A percentile compares a stretch with the other conserved stretches of the same genome.
These are phyloP conservation scores for Deakozyma indianensis DNA, from an alignment of 805 yeast genomes.

Conservation along the genomic window DNA sequence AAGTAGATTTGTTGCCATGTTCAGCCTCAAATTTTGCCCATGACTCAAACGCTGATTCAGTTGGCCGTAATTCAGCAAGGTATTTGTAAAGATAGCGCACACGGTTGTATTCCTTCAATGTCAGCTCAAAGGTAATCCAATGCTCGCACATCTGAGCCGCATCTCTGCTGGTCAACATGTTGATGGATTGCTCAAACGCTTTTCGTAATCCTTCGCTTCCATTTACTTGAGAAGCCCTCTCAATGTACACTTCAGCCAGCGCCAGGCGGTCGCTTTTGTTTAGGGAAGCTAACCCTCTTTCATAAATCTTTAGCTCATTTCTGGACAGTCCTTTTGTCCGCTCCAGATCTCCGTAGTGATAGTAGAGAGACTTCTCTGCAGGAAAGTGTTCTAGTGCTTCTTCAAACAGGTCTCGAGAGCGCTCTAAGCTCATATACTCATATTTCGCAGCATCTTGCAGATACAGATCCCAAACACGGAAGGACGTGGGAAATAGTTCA, in stretches of 20 bases:
- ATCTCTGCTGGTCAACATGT: background rate
- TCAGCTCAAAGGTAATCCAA: background rate
- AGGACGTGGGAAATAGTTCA: background rate
- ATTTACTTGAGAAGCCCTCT: background rate
- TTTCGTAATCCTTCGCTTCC: background rate
- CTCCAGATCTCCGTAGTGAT: background rate
- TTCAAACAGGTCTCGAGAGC: background rate
- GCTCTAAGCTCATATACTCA: background rate
- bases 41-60: background rate
- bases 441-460: background rate
- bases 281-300: background rate
- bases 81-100: background rate
- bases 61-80: background rate
- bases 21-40: background rate
- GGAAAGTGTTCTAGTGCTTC: background rate
- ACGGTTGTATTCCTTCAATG: background rate
- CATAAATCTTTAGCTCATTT: background rate
- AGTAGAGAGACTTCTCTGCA: background rate
- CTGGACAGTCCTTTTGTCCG: background rate
- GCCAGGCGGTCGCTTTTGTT: background rate
- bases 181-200: background rate
- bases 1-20: background rate
- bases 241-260: background rate
- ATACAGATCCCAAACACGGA: background rate
- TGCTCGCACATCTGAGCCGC: background rate